A percentile compares a stretch with the other conserved stretches of the same genome.
Conservation (phyloP, 768 basidiomycete genomes). For the Suillus subaureus region DNA sequence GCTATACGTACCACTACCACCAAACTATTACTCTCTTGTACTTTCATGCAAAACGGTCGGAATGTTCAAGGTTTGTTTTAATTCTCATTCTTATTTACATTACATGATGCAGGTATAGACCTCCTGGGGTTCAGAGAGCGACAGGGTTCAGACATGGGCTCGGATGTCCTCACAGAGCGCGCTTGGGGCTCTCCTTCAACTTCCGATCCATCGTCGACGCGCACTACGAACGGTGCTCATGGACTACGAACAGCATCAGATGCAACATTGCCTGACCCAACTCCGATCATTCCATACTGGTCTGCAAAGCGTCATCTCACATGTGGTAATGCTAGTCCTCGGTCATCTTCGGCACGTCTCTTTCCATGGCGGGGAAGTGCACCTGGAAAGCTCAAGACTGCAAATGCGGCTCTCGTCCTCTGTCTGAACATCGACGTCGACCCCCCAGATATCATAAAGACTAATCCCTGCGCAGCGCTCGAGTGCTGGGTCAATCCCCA, state of each 20-base stretch:
- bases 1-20: not conserved
- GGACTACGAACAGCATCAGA: conserved; percentile 45
- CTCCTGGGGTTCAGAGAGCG: conserved; percentile 20
- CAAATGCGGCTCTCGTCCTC: conserved; percentile 83
- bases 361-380: conserved; percentile 80
- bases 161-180: conserved; percentile 59
- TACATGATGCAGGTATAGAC: conserved; percentile 22
- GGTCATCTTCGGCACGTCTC: conserved; percentile 62
- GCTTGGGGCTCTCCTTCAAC: conserved; percentile 50
- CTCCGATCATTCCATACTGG: conserved; percentile 81
- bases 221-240: conserved; percentile 33
- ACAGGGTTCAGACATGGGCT: conserved; percentile 36
- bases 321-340: conserved; percentile 82
- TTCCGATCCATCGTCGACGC: conserved; percentile 51
- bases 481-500: conserved; percentile 99
- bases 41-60: conserved; percentile 34
- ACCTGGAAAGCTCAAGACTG: conserved; percentile 88
- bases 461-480: conserved; percentile 90
- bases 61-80: conserved; percentile 23
- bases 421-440: conserved; percentile 98
- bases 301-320: conserved; percentile 89
- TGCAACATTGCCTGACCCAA: conserved; percentile 46
- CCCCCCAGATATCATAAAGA: conserved; percentile 97
- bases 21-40: not conserved
- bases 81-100: conserved; percentile 10